Percentiles rank a stretch among this genome's conserved stretches.
phyloP scores from a whole-genome alignment of 306 rosid genomes.

The Cicer yamashitae region DNA sequence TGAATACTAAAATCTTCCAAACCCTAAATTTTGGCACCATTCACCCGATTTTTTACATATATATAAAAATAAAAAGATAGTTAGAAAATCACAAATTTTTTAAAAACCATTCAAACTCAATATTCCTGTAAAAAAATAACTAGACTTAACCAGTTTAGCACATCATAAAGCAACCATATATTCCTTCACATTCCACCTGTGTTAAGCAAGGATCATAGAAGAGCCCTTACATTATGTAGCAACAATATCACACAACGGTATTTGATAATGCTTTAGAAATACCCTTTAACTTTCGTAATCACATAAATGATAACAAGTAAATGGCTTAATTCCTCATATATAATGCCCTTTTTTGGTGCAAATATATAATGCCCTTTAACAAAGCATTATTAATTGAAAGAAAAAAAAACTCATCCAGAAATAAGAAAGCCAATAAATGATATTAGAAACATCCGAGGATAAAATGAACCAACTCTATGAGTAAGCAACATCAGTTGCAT shows the following conservation, averaged over 20 bases:
- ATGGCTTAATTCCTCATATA: slow-evolving; percentile 29
- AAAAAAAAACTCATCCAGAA: slow-evolving; percentile 28
- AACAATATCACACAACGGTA: slow-evolving; percentile 2
- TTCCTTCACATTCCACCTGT: not conserved
- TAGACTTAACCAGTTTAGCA: not conserved
- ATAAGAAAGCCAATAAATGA: slow-evolving; percentile 22
- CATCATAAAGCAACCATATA: not conserved
- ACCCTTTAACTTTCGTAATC: slow-evolving; percentile 15
- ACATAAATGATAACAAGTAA: slow-evolving; percentile 12
- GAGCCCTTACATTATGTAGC: not conserved
- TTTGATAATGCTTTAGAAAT: slow-evolving; percentile 13
- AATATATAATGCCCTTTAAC: not conserved
- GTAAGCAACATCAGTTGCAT: slow-evolving; percentile 46
- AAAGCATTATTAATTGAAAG: slow-evolving; percentile 27
- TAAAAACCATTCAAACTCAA: not conserved
- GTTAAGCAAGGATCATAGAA: not conserved
- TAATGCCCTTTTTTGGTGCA: not conserved
- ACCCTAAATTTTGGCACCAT: not conserved
- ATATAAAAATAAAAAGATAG: not conserved
- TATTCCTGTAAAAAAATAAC: too few species aligned
- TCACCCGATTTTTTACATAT: too few species aligned
- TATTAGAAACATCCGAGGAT: slow-evolving; percentile 32
- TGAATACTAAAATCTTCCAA: too few species aligned
- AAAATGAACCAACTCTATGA: slow-evolving; percentile 33
- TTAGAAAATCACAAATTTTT: not conserved